These are phyloP conservation scores for Tricladium varicosporioides DNA, from an alignment of 2,329 filamentous ascomycete genomes.

Conservation along the genomic window DNA sequence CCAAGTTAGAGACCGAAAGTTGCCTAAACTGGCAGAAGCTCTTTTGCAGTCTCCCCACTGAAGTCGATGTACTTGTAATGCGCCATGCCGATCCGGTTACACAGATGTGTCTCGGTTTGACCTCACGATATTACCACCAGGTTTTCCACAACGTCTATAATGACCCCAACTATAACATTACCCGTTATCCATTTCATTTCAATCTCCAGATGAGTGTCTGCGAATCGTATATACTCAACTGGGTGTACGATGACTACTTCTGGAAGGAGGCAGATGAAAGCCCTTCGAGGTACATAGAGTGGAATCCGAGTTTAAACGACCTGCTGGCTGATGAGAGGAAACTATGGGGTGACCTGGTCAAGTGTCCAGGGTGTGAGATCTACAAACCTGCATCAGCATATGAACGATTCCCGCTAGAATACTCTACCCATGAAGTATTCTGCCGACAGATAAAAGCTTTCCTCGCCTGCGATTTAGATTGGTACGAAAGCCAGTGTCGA, in stretches of 20 bases:
- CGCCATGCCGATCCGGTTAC: slow-evolving; percentile 8
- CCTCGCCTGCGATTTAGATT: not conserved
- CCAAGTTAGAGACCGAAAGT: not conserved
- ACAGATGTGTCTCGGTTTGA: slow-evolving; percentile 11
- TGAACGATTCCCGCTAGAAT: slow-evolving; percentile 1
- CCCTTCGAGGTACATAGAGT: not conserved
- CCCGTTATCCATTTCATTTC: slow-evolving; percentile 1
- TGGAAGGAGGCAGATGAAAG: not conserved
- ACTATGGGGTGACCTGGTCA: not conserved
- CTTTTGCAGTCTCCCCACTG: slow-evolving; percentile 1
- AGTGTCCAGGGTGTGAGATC: slow-evolving; percentile 1
- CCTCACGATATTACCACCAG: not conserved
- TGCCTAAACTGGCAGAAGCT: not conserved
- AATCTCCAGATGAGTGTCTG: slow-evolving; percentile 1
- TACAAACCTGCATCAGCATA: slow-evolving; percentile 9
- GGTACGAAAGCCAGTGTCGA: not conserved
- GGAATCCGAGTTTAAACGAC: not conserved
- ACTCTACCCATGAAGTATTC: not conserved
- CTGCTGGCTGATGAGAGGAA: slow-evolving; percentile 2
- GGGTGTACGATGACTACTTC: slow-evolving; percentile 3
- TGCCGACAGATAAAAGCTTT: not conserved
- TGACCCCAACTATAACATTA: not conserved
- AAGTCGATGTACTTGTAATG: slow-evolving; percentile 4
- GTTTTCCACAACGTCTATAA: slow-evolving; percentile 1
- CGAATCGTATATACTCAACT: not conserved